Evolutionary conservation across 495 filamentous ascomycete species (phyloP).

Genomic region (Emericellopsis terricola): DNA sequence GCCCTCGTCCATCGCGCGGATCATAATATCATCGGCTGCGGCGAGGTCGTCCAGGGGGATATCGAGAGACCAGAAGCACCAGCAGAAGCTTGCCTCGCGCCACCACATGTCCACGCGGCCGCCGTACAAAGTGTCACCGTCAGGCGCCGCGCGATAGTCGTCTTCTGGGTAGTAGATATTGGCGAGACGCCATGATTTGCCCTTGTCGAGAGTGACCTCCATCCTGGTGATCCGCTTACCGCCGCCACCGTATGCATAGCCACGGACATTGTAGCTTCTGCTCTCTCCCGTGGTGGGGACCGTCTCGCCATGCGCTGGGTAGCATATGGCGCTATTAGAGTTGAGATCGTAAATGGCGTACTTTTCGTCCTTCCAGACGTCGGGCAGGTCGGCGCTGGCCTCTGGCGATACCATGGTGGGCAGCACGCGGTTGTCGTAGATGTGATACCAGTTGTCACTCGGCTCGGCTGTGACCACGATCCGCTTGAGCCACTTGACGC

Average conservation of each 20-base stretch:
- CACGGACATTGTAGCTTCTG: slow-evolving; percentile 44
- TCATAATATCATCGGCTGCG: slow-evolving; percentile 52
- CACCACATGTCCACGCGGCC: slow-evolving; percentile 67
- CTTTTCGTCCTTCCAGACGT: slow-evolving; percentile 79
- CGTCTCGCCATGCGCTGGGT: slow-evolving; percentile 65
- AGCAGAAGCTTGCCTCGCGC: slow-evolving; percentile 74
- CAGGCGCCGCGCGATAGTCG: slow-evolving; percentile 49
- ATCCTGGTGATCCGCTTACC: slow-evolving; percentile 72
- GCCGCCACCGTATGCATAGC: slow-evolving; percentile 84
- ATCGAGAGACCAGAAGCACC: slow-evolving; percentile 85
- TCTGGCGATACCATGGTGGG: slow-evolving; percentile 82
- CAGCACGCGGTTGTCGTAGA: slow-evolving; percentile 83
- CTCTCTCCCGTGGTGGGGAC: slow-evolving; percentile 31
- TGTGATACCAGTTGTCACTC: slow-evolving; percentile 94
- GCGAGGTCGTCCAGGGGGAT: slow-evolving; percentile 44
- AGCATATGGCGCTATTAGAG: slow-evolving; percentile 69
- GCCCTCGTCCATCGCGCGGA: slow-evolving; percentile 83
- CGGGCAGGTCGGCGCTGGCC: slow-evolving; percentile 51
- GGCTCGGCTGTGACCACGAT: slow-evolving; percentile 63
- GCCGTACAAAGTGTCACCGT: slow-evolving; percentile 51
- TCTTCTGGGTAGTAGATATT: slow-evolving; percentile 78
- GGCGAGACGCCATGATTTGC: slow-evolving; percentile 65
- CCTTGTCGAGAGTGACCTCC: slow-evolving; percentile 74
- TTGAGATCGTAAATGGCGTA: slow-evolving; percentile 93
- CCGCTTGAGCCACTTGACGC: slow-evolving; percentile 87